Base-by-base conservation (phyloP, 106 monocot genomes). In the Dendrobium chrysotoxum region DNA sequence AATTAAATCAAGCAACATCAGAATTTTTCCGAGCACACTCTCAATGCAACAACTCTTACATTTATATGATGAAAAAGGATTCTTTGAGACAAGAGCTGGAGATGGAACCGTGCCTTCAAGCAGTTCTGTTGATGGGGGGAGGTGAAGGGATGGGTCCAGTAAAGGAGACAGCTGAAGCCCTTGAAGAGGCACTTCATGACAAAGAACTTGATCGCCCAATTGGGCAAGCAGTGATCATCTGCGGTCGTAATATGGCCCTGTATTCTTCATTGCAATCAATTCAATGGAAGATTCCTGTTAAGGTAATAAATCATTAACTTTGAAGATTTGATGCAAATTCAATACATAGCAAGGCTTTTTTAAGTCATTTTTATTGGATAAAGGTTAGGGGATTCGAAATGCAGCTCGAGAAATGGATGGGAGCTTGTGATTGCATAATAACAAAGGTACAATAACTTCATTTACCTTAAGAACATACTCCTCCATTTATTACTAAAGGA, bases 121-220 rank as follows among this genome's bases (percentile, higher is more conserved):
- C 96, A 15, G 96, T 92, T 30, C 84, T 96, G 26, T 72, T 96
- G 39, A 96, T 93, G 96, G 96, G 96, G 53, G 96, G 96, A 5
- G 96, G 96, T 7, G 96, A 96, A 55, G 96, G 96, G 39, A 93
- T 93, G 90, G 96, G 96, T 67, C 96, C 93, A 1, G 90, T 96
- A 2, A 82, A 89, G 82, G 79, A 90, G 55, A 96, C 93, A 4
- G 92, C 96, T 30, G 50, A 28, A 39, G 93, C 91, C 17, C 90
- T 96, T 18, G 90, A 85, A 26, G 86, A 93, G 65, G 82, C 87
- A 21, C 83, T 96, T 3, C 90, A 85, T 71, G 82, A 87, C 67
- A 66, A 83, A 53, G 79, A 81, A 30, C 78, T 82, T 9, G 75
- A 72, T 35, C 81, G 68, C n/a, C 82, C 88, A 11, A 82, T 89